These are phyloP conservation scores for Eucalyptus microcorys DNA, from an alignment of 345 rosid genomes.

Conservation along the genomic window DNA sequence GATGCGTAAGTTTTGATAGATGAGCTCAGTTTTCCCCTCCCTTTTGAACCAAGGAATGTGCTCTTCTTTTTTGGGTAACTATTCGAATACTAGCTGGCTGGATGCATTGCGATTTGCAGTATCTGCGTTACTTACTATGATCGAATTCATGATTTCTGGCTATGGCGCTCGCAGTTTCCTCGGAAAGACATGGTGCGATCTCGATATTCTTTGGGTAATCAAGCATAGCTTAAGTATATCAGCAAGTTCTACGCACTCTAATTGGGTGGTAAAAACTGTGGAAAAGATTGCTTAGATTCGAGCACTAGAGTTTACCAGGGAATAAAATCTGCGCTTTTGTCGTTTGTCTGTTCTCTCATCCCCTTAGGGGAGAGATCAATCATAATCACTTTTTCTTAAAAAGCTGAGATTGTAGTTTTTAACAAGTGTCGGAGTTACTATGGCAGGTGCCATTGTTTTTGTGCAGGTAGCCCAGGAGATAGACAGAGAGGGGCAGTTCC, in stretches of 20 bases:
- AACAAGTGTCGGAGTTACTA: neutral
- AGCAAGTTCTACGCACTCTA: too few relatives aligned
- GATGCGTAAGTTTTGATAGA: slow-evolving; percentile 20
- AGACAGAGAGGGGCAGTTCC: slow-evolving; percentile 54
- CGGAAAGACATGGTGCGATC: neutral
- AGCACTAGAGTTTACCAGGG: neutral
- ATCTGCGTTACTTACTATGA: neutral
- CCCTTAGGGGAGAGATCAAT: neutral
- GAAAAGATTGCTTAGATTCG: neutral
- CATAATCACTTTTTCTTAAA: neutral
- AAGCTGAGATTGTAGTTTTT: neutral
- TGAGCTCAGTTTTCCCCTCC: neutral
- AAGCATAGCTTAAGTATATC: neutral
- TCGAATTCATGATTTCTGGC: neutral
- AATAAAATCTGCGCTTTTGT: neutral
- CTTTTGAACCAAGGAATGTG: neutral
- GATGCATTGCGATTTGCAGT: neutral
- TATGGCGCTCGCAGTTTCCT: neutral
- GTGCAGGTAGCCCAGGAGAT: slow-evolving; percentile 81
- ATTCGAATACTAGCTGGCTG: neutral
- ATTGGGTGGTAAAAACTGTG: neutral
- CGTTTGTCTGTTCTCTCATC: neutral
- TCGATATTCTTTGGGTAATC: neutral
- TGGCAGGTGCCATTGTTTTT: neutral
- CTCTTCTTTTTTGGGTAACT: neutral